A percentile compares a stretch with the other conserved stretches of the same genome.
Evolutionary conservation across 352 stramenopile genomes (phyloP).

Genomic region (Albugo candida): DNA sequence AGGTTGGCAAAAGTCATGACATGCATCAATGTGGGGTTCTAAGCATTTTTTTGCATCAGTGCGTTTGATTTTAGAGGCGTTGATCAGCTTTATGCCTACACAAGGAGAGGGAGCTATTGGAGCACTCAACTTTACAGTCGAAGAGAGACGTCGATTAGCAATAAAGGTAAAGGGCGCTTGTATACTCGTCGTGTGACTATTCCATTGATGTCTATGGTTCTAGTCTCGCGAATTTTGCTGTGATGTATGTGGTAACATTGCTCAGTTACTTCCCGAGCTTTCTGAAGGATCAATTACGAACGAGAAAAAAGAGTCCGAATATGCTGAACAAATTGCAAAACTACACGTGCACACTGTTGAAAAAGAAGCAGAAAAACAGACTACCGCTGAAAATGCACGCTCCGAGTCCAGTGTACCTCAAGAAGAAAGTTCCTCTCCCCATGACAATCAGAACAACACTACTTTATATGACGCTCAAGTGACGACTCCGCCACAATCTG

Average conservation of each 20-base stretch:
- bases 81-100: constrained; percentile 95
- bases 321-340: constrained; percentile 60
- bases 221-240: constrained; percentile 64
- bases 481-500: constrained; percentile 2
- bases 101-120: constrained; percentile 72
- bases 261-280: constrained; percentile 44
- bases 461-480: neutral
- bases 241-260: constrained; percentile 43
- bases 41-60: constrained; percentile 32
- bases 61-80: constrained; percentile 91
- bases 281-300: constrained; percentile 7
- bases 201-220: neutral
- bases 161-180: constrained; percentile 20
- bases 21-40: neutral
- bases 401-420: neutral
- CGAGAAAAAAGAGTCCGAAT: constrained; percentile 12
- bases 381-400: neutral
- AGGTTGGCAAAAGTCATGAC: constrained; percentile 7
- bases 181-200: neutral
- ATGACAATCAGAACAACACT: neutral
- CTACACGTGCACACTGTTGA: constrained; percentile 64
- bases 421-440: neutral
- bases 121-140: constrained; percentile 47
- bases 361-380: neutral
- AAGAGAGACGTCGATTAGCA: constrained; percentile 38